These are phyloP conservation scores for Cyclotella atomus DNA, from an alignment of 108 stramenopile species.

Conservation along the genomic window DNA sequence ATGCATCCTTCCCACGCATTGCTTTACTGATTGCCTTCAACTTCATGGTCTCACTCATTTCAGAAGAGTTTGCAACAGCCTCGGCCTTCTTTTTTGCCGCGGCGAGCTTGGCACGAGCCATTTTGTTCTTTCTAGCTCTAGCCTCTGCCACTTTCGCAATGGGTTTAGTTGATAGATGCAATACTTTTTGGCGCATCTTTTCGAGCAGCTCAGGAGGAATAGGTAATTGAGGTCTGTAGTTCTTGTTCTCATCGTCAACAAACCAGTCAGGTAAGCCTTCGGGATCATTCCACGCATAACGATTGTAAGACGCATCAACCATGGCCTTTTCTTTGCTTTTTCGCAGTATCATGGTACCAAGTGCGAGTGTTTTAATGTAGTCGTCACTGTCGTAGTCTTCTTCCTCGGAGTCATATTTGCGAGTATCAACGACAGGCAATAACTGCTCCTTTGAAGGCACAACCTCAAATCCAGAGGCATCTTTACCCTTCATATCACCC, in stretches of 20 bases:
- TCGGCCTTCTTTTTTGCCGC: conserved; percentile 96
- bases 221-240: conserved; percentile 98
- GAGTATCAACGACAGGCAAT: conserved; percentile 76
- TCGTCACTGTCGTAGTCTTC: conserved; percentile 99
- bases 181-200: conserved; percentile 94
- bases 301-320: conserved; percentile 99
- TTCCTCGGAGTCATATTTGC: conserved; percentile 91
- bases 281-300: conserved; percentile 98
- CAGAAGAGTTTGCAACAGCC: conserved; percentile 86
- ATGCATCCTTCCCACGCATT: conserved; percentile 78
- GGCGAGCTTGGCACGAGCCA: conserved; percentile 81
- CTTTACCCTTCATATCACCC: conserved; percentile 50
- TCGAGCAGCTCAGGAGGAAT: conserved; percentile 92
- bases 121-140: conserved; percentile 91
- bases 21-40: conserved; percentile 97
- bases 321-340: conserved; percentile 93
- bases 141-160: conserved; percentile 99
- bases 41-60: conserved; percentile 96
- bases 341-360: conserved; percentile 97
- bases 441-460: conserved; percentile 55
- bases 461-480: conserved; percentile 65
- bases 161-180: conserved; percentile 88
- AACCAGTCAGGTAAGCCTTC: conserved; percentile 98
- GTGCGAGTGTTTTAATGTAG: conserved; percentile 88
- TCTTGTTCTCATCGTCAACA: conserved; percentile 93